phyloP scores from a whole-genome alignment of 75 land plant genomes.

The Selaginella moellendorffii region DNA sequence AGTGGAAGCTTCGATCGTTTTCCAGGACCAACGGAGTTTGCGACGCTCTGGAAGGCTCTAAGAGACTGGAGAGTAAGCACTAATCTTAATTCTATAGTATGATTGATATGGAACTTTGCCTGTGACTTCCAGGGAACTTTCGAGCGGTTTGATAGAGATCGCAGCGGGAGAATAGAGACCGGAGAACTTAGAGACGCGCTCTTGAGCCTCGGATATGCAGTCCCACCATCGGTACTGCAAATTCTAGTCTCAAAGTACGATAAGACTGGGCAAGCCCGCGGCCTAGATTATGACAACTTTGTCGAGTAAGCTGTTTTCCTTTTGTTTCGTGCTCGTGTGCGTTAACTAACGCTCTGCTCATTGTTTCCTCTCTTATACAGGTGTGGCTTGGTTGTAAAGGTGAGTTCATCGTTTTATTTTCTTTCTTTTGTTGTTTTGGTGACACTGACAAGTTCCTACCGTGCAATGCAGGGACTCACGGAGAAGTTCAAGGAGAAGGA shows the following conservation, averaged over 20 bases:
- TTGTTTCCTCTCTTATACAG: conserved; percentile 18
- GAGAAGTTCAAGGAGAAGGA: conserved; percentile 73
- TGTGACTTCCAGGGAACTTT: conserved; percentile 39
- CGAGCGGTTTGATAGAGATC: conserved; percentile 68
- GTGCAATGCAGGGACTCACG: conserved; percentile 46
- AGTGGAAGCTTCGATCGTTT: not conserved
- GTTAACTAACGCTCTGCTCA: not conserved
- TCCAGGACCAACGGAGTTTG: conserved; percentile 50
- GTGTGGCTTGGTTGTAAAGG: conserved; percentile 45
- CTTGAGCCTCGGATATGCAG: conserved; percentile 55
- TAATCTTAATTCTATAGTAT: not conserved
- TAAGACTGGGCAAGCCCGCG: conserved; percentile 39
- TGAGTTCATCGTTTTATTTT: not conserved
- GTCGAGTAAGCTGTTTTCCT: conserved; percentile 55
- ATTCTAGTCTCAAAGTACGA: conserved; percentile 74
- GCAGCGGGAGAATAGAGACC: conserved; percentile 75
- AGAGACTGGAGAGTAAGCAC: conserved; percentile 53
- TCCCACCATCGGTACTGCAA: conserved; percentile 56
- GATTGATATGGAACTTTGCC: not conserved
- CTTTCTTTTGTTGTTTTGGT: not conserved
- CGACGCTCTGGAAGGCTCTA: conserved; percentile 46
- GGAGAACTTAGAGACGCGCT: conserved; percentile 75
- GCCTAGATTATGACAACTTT: conserved; percentile 78
- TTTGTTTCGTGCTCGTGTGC: not conserved
- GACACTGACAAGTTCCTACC: not conserved